These are phyloP conservation scores for Penicillium capsulatum DNA, from an alignment of 2,329 filamentous ascomycete species.

Conservation along the genomic window DNA sequence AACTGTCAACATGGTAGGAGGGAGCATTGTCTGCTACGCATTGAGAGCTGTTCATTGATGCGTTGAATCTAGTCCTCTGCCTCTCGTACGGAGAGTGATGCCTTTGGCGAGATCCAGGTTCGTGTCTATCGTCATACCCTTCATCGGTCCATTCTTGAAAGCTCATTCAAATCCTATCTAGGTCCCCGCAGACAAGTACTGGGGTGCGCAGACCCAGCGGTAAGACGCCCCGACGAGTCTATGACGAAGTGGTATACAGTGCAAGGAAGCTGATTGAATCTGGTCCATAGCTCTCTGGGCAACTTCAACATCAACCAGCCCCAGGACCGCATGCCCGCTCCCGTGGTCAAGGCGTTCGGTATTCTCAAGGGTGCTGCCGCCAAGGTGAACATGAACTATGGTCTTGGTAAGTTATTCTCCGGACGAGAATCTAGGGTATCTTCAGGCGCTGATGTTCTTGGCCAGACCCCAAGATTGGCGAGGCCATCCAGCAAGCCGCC, in stretches of 20 bases:
- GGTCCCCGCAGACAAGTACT: constrained; percentile 90
- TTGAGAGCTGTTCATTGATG: constrained; percentile 4
- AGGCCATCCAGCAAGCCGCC: constrained; percentile 92
- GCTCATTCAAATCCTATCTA: constrained; percentile 20
- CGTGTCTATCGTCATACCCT: constrained; percentile 11
- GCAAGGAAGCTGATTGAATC: constrained; percentile 20
- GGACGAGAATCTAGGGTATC: too few relatives aligned
- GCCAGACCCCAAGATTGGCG: constrained; percentile 77
- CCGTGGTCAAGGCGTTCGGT: constrained; percentile 88
- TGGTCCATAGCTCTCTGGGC: constrained; percentile 62
- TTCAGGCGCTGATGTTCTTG: background rate
- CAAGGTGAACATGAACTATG: constrained; percentile 90
- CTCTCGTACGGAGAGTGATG: constrained; percentile 87
- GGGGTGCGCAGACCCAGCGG: constrained; percentile 95
- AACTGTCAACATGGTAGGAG: constrained; percentile 37
- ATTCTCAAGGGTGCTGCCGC: constrained; percentile 96
- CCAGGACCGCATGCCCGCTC: constrained; percentile 94
- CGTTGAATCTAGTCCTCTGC: constrained; percentile 30
- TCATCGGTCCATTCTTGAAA: constrained; percentile 1
- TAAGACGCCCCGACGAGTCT: constrained; percentile 28
- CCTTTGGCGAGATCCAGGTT: constrained; percentile 88
- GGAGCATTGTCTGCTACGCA: background rate
- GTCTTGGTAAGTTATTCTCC: constrained; percentile 57
- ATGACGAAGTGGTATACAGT: constrained; percentile 1
- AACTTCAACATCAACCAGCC: constrained; percentile 99